Percentiles rank a stretch among this genome's conserved stretches.
These are phyloP conservation scores for Passalora sequoiae DNA, from an alignment of 2,329 filamentous ascomycete species.

Conservation along the genomic window DNA sequence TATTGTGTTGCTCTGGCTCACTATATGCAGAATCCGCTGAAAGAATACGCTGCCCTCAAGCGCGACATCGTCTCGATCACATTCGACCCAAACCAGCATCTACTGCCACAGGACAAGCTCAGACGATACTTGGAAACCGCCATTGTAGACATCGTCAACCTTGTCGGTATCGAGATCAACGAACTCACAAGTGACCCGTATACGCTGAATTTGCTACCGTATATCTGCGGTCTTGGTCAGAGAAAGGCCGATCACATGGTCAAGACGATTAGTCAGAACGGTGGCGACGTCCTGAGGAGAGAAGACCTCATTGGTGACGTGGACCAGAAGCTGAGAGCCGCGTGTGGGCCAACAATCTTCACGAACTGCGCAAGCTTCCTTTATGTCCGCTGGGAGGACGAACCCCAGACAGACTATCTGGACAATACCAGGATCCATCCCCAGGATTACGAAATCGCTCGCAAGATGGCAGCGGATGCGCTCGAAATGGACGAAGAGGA, in stretches of 20 bases:
- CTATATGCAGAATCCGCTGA: constrained; percentile 92
- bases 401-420: constrained; percentile 75
- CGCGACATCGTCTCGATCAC: constrained; percentile 80
- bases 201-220: constrained; percentile 81
- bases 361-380: constrained; percentile 96
- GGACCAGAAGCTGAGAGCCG: constrained; percentile 53
- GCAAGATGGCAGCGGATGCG: constrained; percentile 97
- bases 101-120: constrained; percentile 83
- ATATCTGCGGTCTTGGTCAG: constrained; percentile 83
- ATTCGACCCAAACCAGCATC: constrained; percentile 84
- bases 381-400: constrained; percentile 67
- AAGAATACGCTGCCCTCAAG: constrained; percentile 90
- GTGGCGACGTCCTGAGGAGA: constrained; percentile 75
- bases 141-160: constrained; percentile 97
- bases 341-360: constrained; percentile 87
- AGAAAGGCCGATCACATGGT: constrained; percentile 80
- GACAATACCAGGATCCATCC: constrained; percentile 97
- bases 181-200: constrained; percentile 78
- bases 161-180: constrained; percentile 92
- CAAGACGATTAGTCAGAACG: constrained; percentile 88
- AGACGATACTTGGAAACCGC: constrained; percentile 85
- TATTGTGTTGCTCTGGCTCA: constrained; percentile 87
- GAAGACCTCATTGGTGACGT: constrained; percentile 86
- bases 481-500: constrained; percentile 96
- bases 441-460: constrained; percentile 94